Conservation (phyloP, 2,329 filamentous ascomycete species). For the Fusarium sp. region DNA sequence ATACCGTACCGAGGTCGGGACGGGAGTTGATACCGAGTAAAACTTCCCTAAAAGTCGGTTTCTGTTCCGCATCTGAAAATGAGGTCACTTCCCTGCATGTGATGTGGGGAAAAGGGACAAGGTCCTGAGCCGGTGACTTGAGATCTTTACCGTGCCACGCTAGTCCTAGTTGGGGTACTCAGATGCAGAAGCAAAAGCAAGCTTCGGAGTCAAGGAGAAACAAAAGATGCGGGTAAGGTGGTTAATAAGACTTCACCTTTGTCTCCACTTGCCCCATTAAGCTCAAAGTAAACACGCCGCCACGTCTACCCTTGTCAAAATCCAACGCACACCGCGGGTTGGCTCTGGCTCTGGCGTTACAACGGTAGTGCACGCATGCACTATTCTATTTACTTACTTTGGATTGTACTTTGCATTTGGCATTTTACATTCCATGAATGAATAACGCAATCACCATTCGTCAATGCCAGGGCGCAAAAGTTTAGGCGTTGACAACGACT, state of each 20-base stretch:
- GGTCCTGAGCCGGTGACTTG: constrained; percentile 10
- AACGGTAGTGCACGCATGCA: constrained; percentile 31
- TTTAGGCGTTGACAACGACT: constrained; percentile 44
- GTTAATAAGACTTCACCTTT: constrained; percentile 37
- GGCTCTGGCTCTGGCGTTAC: constrained; percentile 10
- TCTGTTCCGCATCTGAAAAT: constrained; percentile 46
- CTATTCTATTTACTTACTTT: constrained; percentile 7
- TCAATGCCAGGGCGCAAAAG: constrained; percentile 51
- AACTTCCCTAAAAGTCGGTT: constrained; percentile 33
- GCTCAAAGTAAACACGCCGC: constrained; percentile 51
- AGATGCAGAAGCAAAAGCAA: not conserved
- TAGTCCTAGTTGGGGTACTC: constrained; percentile 20
- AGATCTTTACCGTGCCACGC: constrained; percentile 15
- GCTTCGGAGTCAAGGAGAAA: constrained; percentile 45
- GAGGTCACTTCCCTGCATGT: constrained; percentile 49
- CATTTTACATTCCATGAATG: constrained; percentile 43
- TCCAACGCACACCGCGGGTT: constrained; percentile 37
- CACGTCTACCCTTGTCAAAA: constrained; percentile 39
- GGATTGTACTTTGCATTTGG: constrained; percentile 8
- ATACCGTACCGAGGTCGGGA: constrained; percentile 45
- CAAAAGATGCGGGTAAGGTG: constrained; percentile 42
- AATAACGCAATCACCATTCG: constrained; percentile 32
- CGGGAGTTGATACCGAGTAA: constrained; percentile 40
- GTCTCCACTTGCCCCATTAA: constrained; percentile 26
- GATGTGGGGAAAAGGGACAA: constrained; percentile 41